phyloP scores from a whole-genome alignment of 129 eudicot species.

The Silybum marianum region DNA sequence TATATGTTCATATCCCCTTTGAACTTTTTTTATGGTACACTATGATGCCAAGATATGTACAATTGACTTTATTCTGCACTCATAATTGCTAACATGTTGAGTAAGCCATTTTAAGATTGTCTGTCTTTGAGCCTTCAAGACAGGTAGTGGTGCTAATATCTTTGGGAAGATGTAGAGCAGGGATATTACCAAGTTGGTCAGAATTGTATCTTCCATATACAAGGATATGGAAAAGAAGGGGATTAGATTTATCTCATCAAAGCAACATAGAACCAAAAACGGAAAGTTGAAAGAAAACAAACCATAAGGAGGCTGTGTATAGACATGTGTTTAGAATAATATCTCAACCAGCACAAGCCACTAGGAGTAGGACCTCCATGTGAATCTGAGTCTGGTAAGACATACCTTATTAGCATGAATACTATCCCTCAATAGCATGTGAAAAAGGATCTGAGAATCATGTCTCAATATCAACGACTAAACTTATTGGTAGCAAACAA shows the following conservation, averaged over 20 bases:
- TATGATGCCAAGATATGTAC: constrained; percentile 9
- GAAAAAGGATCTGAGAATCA: not conserved
- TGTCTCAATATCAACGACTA: not conserved
- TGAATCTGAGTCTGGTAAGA: constrained; percentile 3
- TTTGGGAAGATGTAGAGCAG: not conserved
- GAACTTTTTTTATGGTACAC: not conserved
- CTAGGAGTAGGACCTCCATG: constrained; percentile 1
- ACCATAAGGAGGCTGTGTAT: not conserved
- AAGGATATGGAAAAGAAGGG: not conserved
- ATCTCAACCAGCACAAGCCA: not conserved
- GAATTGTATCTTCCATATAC: not conserved
- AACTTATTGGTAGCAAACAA: not conserved
- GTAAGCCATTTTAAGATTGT: not conserved
- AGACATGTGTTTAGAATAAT: not conserved
- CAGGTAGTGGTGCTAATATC: not conserved
- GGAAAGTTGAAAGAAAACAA: not conserved
- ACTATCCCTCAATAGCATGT: not conserved
- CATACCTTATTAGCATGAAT: not conserved
- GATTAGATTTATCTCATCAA: not conserved
- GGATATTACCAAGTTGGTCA: not conserved
- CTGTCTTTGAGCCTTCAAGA: not conserved
- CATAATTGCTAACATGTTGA: constrained; percentile 2
- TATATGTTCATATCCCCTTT: not conserved
- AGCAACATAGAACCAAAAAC: not conserved
- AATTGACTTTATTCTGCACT: not conserved